Evolutionary conservation across 2,329 filamentous ascomycete genomes (phyloP), one percentile per base, ranked within the genome.

Genomic region (Monascus ruber): DNA sequence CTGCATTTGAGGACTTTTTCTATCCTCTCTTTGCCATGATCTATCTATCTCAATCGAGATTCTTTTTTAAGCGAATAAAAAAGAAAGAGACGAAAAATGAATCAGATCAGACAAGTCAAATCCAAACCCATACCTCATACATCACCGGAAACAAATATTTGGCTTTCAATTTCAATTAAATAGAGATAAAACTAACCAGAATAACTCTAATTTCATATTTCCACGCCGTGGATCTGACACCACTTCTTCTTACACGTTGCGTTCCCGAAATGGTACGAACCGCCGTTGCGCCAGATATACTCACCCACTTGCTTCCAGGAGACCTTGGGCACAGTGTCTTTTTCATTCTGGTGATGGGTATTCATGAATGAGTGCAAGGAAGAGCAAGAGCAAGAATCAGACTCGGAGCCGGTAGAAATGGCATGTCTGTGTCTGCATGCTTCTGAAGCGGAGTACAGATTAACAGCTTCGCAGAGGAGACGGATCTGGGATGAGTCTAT

Each of bases 201-300:
- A 31, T 11, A 8, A 35, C n/a, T 5, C 17, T 17, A 24, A 38
- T 24, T 39, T 47, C 43, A 52, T 7, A 44, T 29, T 4, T 41
- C 50, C 11, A 54, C 43, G 10, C 45, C 44, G 36, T 62, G 49
- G 11, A 72, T 49, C 52, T 76, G 69, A 10, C 64, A 56, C 70
- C 73, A 80, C 59, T 77, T 78, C 59, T 74, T 76, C 56, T 77
- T 77, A 49, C 74, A 77, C 0, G 76, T 79, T 2, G 74, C 69
- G 47, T 75, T 72, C 2, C 74, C 75, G 49, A 79, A 80, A 28
- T 65, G 64, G 50, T 80, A 80, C 2, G 69, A 70, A 5, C 73
- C 74, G 2, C 73, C 73, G 34, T 71, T 53, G 3, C 57, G 49
- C 45, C 52, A 56, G 40, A 81, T 76, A 44, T 69, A 71, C 27